These are phyloP conservation scores for Sclerotinia glacialis DNA, from an alignment of 2,329 filamentous ascomycete genomes.

Conservation along the genomic window DNA sequence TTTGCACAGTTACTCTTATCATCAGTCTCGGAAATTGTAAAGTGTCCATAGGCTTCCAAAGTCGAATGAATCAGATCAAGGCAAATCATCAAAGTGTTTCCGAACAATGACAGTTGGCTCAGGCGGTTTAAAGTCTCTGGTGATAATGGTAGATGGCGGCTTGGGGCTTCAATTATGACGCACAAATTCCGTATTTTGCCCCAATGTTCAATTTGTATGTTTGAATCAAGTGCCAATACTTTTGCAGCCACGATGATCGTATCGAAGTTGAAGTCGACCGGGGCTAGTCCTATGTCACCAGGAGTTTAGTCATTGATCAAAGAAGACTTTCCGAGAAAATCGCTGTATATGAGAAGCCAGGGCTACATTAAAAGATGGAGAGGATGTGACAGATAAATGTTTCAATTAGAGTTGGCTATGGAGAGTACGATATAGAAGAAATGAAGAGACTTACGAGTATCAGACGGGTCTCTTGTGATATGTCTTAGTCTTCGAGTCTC, in stretches of 20 bases:
- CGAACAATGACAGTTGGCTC: background rate
- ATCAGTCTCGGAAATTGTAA: background rate
- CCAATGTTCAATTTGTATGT: background rate
- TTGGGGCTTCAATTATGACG: background rate
- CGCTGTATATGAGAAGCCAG: too few relatives aligned
- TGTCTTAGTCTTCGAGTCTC: background rate
- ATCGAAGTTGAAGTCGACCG: conserved; percentile 5
- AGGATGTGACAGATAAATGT: too few relatives aligned
- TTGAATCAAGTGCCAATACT: background rate
- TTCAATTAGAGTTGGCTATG: background rate
- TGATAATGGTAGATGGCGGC: background rate
- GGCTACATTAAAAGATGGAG: background rate
- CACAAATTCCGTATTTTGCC: background rate
- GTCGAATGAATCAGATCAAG: background rate
- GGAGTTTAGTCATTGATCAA: background rate
- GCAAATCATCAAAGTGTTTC: too few relatives aligned
- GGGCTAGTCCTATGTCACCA: background rate
- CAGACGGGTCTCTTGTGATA: background rate
- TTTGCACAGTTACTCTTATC: background rate
- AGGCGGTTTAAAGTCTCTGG: background rate
- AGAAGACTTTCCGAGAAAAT: background rate
- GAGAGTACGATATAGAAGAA: background rate
- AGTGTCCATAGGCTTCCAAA: background rate
- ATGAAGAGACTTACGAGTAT: background rate
- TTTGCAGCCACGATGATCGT: background rate